Evolutionary conservation across 164 flowering plant species (phyloP), one percentile per base, ranked within the genome.

Genomic region (Chimonanthus salicifolius): DNA sequence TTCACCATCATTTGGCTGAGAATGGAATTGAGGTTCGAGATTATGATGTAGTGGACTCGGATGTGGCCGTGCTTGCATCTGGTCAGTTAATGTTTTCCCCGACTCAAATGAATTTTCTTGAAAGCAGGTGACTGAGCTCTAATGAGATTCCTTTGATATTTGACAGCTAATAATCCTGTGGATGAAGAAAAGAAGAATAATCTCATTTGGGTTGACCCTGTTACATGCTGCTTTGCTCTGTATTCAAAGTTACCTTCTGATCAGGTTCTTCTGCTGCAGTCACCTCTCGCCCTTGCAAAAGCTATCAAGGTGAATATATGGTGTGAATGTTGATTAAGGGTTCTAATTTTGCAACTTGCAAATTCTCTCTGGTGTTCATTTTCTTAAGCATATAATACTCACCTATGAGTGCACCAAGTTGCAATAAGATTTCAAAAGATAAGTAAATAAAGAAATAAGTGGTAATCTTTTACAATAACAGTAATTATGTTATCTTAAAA

Each of bases 271-370:
- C 70, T 88, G 76, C 88, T 87, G 83, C 94, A 85, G 71, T 92
- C 99, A 62, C 97, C 99, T 77, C 75, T 96, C 83, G 94, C 98
- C 74, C 92, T 96, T 75, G 86, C 95, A 60, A 96, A 96, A 87
- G 94, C 98, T 72, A 11, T 96, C 43, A 96, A 96, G 99, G 99
- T 95, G 79, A 51, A 54, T 54, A 54, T 54, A n/a, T 11, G 4
- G 33, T 33, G 33, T 33, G 33, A 33, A 33, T 1, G 33, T 33
- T 33, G 33, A 33, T 33, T 33, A 33, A 33, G 33, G 33, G 33
- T 33, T 33, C 33, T 33, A 33, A 33, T 33, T 33, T 33, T 33
- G 33, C 33, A 33, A 33, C 33, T 33, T 33, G 33, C 33, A 33
- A 33, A 33, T 33, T 0, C 1, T 33, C 33, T 33, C 33, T 33